These are phyloP conservation scores for Polyplosphaeria fusca DNA, from an alignment of 495 filamentous ascomycete genomes.

Conservation along the genomic window DNA sequence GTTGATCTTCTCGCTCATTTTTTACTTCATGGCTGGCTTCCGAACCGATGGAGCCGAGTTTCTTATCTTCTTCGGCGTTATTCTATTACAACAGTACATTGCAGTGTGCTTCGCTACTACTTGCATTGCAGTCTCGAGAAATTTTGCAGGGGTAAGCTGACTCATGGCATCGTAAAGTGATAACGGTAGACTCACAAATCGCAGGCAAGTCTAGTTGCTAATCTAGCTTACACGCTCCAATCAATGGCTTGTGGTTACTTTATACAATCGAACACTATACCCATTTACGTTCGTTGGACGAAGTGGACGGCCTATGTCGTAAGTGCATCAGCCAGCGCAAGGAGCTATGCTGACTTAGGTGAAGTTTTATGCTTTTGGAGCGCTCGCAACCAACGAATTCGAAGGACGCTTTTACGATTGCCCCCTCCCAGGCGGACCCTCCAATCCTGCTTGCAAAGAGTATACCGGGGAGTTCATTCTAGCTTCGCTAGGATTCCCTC, in stretches of 20 bases:
- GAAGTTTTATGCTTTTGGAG: conserved; percentile 67
- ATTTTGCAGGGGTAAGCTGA: conserved; percentile 57
- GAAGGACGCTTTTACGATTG: conserved; percentile 65
- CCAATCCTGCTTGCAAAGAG: conserved; percentile 59
- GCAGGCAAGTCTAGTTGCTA: conserved; percentile 52
- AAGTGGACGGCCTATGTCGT: conserved; percentile 58
- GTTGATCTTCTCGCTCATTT: conserved; percentile 62
- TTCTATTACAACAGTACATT: conserved; percentile 62
- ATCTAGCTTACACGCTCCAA: conserved; percentile 68
- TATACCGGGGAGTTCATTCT: conserved; percentile 68
- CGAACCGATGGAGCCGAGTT: conserved; percentile 57
- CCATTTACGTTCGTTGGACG: conserved; percentile 69
- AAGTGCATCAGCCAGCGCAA: conserved; percentile 35
- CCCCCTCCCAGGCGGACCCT: conserved; percentile 53
- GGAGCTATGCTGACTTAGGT: conserved; percentile 4
- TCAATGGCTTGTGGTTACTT: conserved; percentile 70
- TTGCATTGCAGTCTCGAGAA: conserved; percentile 57
- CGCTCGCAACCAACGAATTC: conserved; percentile 67
- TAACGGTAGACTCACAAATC: neutral
- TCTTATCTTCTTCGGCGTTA: conserved; percentile 64
- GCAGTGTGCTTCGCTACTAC: conserved; percentile 32
- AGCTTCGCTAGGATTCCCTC: conserved; percentile 59
- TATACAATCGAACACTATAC: conserved; percentile 66
- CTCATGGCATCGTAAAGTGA: neutral
- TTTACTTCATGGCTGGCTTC: conserved; percentile 75